Evolutionary conservation across 2,329 filamentous ascomycete genomes (phyloP), one percentile per base, ranked within the genome.

Genomic region (Pseudogymnoascus sp.): DNA sequence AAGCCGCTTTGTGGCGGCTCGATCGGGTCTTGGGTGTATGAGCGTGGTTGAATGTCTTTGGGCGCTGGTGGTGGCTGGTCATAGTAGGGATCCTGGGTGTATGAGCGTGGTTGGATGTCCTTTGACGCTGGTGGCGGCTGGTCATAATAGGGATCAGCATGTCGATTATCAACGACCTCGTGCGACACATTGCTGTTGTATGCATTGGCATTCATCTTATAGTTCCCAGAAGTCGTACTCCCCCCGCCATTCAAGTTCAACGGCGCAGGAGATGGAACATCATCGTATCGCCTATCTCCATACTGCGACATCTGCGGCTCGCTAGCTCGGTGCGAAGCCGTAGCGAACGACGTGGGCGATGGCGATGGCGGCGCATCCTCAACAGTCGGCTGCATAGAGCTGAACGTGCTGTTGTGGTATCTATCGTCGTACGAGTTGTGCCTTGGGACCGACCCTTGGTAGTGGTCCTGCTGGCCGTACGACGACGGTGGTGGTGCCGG

Each of bases 361-460:
- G 72, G 71, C 47, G 71, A 72, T 6, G 69, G 68, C 11, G 72
- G 71, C 26, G 69, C 78, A 69, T 80, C 78, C 66, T 79, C 78
- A 57, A 80, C 78, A 0, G 76, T 76, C 8, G 78, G 76, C 64
- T 80, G 78, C 78, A 80, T 79, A 6, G 76, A 74, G 10, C 74
- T 75, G 66, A 78, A 76, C 63, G 76, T 42, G 38, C 17, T 71
- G 15, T 70, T 68, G 62, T 75, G 74, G 62, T 75, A 76, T 42
- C 68, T 67, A n/a, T 71, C 67, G 61, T 74, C 71, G 59, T 70
- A 74, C n/a, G 71, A 68, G 63, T 74, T 67, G 68, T 75, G 69
- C 47, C 70, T 62, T 70, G 74, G 59, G 19, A n/a, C 26, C 2
- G 69, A 67, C 53, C 50, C 68, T 36, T 66, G 69, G 40, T 67